Conservation (phyloP, 2,329 filamentous ascomycete species). For the Aspergillus fumigatiaffinis region DNA sequence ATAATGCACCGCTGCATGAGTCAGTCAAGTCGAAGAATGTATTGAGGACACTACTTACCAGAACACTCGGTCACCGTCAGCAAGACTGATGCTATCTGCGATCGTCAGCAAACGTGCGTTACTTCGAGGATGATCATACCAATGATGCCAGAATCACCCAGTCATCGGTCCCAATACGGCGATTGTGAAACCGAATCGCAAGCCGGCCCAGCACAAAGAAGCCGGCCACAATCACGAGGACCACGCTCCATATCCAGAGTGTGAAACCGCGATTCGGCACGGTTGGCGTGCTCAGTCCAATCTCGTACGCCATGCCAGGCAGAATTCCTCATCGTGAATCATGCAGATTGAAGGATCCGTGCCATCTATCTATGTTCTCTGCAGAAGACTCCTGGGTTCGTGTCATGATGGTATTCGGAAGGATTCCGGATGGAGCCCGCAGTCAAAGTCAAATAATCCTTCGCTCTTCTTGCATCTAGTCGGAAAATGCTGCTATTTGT, state of each 20-base stretch:
- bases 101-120: not conserved
- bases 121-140: conserved; percentile 3
- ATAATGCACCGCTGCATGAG: conserved; percentile 21
- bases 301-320: conserved; percentile 8
- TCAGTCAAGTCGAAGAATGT: not conserved
- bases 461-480: too few species aligned
- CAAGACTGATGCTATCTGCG: conserved; percentile 10
- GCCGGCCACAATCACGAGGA: conserved; percentile 17
- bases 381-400: too few species aligned
- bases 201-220: conserved; percentile 18
- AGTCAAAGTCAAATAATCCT: too few species aligned
- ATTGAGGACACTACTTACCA: not conserved
- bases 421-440: too few species aligned
- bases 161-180: conserved; percentile 18
- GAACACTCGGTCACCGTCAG: conserved; percentile 16
- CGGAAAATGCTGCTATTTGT: too few species aligned
- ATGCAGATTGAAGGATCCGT: too few species aligned
- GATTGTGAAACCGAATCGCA: conserved; percentile 13
- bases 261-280: conserved; percentile 19
- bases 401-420: too few species aligned
- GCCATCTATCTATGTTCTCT: too few species aligned
- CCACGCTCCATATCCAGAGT: conserved; percentile 18
- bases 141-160: conserved; percentile 21
- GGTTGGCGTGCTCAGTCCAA: conserved; percentile 10
- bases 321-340: not conserved